Percentiles rank a stretch among this genome's conserved stretches.
phyloP scores from a whole-genome alignment of 2,329 filamentous ascomycete species.

The Fusarium dlaminii region DNA sequence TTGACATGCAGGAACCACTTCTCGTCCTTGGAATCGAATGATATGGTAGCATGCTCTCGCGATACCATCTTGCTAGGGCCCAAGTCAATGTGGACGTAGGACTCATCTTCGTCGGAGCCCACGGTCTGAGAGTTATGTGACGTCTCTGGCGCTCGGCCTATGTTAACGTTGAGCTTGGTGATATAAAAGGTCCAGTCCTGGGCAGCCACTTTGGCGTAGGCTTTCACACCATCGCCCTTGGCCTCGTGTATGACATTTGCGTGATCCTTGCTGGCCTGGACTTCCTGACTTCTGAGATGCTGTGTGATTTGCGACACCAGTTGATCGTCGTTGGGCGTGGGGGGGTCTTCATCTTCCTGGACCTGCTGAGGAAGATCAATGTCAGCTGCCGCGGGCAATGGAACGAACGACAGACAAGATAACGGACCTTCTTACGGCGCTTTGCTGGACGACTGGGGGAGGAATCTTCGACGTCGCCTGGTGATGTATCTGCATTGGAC shows the following conservation, averaged over 20 bases:
- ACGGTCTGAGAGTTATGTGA: constrained; percentile 50
- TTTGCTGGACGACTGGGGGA: constrained; percentile 71
- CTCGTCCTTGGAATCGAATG: constrained; percentile 73
- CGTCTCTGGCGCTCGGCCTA: constrained; percentile 73
- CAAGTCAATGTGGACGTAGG: constrained; percentile 82
- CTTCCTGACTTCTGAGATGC: constrained; percentile 58
- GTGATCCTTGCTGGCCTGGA: constrained; percentile 70
- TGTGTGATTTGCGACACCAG: constrained; percentile 66
- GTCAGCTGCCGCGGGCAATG: constrained; percentile 23
- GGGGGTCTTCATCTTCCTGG: constrained; percentile 49
- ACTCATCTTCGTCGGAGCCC: constrained; percentile 57
- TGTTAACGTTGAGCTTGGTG: constrained; percentile 77
- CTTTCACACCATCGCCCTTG: constrained; percentile 70
- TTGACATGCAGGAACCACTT: constrained; percentile 88
- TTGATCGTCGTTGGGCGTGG: constrained; percentile 63
- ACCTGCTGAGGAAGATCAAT: constrained; percentile 42
- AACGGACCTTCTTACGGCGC: constrained; percentile 68
- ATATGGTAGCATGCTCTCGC: constrained; percentile 78
- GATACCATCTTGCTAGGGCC: constrained; percentile 86
- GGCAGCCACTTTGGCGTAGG: constrained; percentile 84
- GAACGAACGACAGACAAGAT: neutral
- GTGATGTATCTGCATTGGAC: constrained; percentile 46
- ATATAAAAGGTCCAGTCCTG: constrained; percentile 88
- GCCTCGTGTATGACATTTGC: constrained; percentile 71
- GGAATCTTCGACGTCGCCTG: constrained; percentile 58